Conservation (phyloP, 2,329 filamentous ascomycete genomes). For the Botrytis tulipae region DNA sequence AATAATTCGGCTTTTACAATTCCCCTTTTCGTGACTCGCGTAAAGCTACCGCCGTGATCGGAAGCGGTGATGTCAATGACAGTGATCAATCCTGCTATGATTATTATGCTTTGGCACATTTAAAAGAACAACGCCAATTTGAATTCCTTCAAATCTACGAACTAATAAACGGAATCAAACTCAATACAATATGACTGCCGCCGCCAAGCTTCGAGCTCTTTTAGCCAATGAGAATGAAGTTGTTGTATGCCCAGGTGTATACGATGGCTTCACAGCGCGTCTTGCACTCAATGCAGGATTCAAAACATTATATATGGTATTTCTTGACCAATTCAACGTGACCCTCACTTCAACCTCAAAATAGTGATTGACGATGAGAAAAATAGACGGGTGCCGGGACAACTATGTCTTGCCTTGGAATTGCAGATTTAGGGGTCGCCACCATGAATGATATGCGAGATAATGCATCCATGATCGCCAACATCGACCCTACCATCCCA, state of each 20-base stretch:
- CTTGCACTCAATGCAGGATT: constrained; percentile 63
- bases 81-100: background rate
- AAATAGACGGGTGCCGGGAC: constrained; percentile 51
- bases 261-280: constrained; percentile 65
- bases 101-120: background rate
- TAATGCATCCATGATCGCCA: constrained; percentile 53
- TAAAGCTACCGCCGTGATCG: background rate
- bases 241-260: constrained; percentile 63
- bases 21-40: background rate
- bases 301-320: constrained; percentile 61
- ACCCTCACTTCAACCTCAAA: background rate
- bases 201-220: constrained; percentile 21
- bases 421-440: constrained; percentile 50
- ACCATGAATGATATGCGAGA: constrained; percentile 52
- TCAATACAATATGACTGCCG: background rate
- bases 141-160: background rate
- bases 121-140: background rate
- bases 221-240: constrained; percentile 36
- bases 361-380: background rate
- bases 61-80: background rate
- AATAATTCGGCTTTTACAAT: background rate
- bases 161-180: background rate
- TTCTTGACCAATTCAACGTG: background rate
- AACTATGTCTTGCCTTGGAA: constrained; percentile 47
- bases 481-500: constrained; percentile 46